phyloP scores from a whole-genome alignment of 805 yeast species.

The Aciculoconidium aculeatum region DNA sequence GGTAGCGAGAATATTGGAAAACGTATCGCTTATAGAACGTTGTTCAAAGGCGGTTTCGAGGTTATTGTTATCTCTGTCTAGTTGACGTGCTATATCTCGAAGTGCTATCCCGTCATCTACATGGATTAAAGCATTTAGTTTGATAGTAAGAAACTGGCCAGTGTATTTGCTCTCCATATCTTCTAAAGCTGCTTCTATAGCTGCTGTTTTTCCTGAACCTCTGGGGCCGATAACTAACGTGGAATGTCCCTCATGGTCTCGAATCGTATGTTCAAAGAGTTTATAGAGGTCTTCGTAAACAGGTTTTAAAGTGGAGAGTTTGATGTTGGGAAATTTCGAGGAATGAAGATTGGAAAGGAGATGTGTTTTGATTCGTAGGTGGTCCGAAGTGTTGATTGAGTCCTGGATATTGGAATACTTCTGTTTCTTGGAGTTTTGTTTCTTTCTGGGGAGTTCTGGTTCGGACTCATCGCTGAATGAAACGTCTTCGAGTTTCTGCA shows the following conservation, averaged over 20 bases:
- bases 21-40: conserved; percentile 54
- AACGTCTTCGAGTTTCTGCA: no score
- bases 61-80: conserved; percentile 41
- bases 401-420: no score
- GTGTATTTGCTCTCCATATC: conserved; percentile 34
- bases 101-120: conserved; percentile 73
- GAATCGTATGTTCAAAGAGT: conserved; percentile 59
- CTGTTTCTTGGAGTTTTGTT: no score
- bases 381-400: no score
- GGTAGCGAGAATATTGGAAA: conserved; percentile 49
- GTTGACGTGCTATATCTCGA: conserved; percentile 78
- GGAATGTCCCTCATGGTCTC: conserved; percentile 74
- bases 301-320: conserved; percentile 12
- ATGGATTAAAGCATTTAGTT: conserved; percentile 67
- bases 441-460: no score
- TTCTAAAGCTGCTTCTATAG: conserved; percentile 52
- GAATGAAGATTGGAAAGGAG: conserved; percentile 14
- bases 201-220: conserved; percentile 66
- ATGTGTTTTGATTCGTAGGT: conserved; percentile 16
- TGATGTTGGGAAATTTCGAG: no score
- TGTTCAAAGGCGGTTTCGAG: conserved; percentile 35
- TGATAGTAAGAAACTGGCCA: conserved; percentile 55
- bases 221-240: conserved; percentile 75
- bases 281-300: conserved; percentile 47
- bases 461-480: no score